A percentile compares a stretch with the other conserved stretches of the same genome.
phyloP scores from a whole-genome alignment of 805 yeast species.

The Candida ipomoeae region DNA sequence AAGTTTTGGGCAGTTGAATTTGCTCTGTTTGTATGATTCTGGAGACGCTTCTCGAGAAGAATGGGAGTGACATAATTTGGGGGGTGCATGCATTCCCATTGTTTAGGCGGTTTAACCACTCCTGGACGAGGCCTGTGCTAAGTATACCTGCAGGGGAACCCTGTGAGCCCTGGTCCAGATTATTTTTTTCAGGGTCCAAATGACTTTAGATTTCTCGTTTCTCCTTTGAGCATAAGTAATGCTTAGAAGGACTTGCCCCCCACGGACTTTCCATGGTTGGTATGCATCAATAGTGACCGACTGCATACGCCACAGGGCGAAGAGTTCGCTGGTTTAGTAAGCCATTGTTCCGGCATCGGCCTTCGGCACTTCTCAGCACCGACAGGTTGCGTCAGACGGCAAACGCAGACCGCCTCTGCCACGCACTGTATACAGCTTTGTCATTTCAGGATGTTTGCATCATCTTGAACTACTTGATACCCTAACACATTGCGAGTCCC shows the following conservation, averaged over 20 bases:
- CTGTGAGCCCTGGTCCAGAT: too few species aligned
- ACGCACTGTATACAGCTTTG: neutral
- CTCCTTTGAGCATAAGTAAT: neutral
- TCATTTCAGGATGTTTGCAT: too few species aligned
- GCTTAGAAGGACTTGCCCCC: neutral
- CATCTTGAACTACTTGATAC: too few species aligned
- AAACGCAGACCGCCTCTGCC: neutral
- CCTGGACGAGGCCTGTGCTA: neutral
- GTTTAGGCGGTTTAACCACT: neutral
- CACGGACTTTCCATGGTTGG: neutral
- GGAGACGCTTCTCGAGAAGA: neutral
- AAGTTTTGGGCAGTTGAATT: neutral
- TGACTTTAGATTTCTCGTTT: neutral
- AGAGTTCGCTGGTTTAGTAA: neutral
- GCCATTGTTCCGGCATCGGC: neutral
- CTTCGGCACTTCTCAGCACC: neutral
- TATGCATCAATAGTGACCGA: neutral
- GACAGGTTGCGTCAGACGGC: neutral
- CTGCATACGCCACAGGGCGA: neutral
- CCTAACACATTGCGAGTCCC: neutral
- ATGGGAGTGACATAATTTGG: neutral
- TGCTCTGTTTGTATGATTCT: neutral
- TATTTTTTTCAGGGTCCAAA: too few species aligned
- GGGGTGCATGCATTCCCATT: neutral
- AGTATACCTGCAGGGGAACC: too few species aligned